phyloP scores from a whole-genome alignment of 2,329 filamentous ascomycete species.

The Colletotrichum australisinense region DNA sequence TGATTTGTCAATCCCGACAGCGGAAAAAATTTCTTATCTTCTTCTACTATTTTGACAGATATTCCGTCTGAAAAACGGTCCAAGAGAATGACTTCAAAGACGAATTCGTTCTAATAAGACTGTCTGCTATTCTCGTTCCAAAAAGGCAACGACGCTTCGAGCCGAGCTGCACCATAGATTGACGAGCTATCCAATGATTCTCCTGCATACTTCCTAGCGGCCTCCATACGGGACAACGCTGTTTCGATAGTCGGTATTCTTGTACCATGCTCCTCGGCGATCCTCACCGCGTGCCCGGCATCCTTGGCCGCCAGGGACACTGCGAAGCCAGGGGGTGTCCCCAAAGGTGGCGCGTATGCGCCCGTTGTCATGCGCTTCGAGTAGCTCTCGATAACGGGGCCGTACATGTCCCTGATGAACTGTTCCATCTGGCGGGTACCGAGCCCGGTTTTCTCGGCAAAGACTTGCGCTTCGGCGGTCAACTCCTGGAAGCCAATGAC shows the following conservation, averaged over 20 bases:
- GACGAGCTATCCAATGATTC: constrained; percentile 29
- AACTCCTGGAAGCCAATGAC: constrained; percentile 41
- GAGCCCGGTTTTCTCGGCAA: constrained; percentile 45
- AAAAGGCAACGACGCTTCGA: constrained; percentile 27
- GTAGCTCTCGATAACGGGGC: constrained; percentile 41
- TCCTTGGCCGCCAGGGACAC: constrained; percentile 30
- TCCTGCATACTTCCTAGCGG: constrained; percentile 25
- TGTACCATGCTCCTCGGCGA: constrained; percentile 23
- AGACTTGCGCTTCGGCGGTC: constrained; percentile 44
- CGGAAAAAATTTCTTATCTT: too few relatives aligned
- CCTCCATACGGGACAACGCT: constrained; percentile 21
- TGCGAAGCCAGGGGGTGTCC: constrained; percentile 22
- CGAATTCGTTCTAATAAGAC: background rate
- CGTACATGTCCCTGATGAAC: constrained; percentile 44
- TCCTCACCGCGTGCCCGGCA: constrained; percentile 26
- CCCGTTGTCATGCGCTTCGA: constrained; percentile 44
- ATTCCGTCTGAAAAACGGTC: too few relatives aligned
- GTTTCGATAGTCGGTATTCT: constrained; percentile 23
- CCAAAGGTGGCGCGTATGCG: constrained; percentile 39
- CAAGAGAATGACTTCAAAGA: too few relatives aligned
- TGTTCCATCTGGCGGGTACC: constrained; percentile 40
- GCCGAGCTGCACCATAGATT: constrained; percentile 21
- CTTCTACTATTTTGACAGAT: too few relatives aligned
- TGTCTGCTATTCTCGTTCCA: constrained; percentile 32
- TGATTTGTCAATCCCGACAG: too few relatives aligned